Evolutionary conservation across 192 early-diverging fungal genomes (phyloP).

Genomic region (Rhizophagus clarus): DNA sequence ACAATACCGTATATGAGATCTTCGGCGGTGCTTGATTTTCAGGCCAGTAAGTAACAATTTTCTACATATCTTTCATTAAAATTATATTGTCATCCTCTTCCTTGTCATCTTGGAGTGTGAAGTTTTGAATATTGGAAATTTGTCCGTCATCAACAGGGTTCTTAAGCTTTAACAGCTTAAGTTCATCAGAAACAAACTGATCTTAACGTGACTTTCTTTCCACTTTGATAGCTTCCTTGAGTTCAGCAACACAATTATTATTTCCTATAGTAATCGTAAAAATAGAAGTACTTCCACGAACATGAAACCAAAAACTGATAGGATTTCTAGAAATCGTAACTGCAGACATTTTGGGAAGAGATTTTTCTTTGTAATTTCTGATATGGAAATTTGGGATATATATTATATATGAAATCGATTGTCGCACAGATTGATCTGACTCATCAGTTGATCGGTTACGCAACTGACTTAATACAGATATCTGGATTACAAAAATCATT

Average conservation of each 20-base stretch:
- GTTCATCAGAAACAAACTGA: neutral
- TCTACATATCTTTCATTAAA: neutral
- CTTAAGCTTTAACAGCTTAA: neutral
- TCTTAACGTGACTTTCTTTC: too few species aligned
- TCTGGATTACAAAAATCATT: too few species aligned
- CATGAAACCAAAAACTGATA: neutral
- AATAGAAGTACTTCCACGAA: conserved; percentile 1
- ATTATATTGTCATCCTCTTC: too few species aligned
- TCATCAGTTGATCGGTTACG: too few species aligned
- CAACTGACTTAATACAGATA: too few species aligned
- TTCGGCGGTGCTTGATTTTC: neutral
- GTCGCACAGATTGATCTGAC: too few species aligned
- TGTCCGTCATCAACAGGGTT: neutral
- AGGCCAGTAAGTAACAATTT: neutral
- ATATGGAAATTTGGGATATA: too few species aligned
- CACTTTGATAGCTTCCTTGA: neutral
- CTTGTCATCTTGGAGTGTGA: neutral
- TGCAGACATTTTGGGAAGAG: conserved; percentile 1
- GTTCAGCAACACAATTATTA: neutral
- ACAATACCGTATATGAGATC: neutral
- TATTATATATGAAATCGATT: too few species aligned
- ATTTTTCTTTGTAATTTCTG: too few species aligned
- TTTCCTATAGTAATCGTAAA: neutral
- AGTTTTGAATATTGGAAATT: neutral
- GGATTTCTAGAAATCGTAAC: neutral